These are phyloP conservation scores for Pythium vanterpoolii DNA, from an alignment of 352 stramenopile genomes.

Conservation along the genomic window DNA sequence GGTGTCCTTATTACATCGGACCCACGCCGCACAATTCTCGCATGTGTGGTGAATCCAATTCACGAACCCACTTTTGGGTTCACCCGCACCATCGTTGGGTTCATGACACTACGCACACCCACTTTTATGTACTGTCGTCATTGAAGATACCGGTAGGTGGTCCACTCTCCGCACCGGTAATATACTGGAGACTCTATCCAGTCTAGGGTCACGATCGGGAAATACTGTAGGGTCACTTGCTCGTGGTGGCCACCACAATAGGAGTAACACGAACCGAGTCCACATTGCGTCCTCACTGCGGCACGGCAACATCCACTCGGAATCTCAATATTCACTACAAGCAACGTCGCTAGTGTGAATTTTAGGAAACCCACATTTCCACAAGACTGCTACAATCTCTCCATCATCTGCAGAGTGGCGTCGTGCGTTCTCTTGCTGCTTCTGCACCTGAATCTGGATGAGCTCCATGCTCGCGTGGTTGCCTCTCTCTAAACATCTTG, in stretches of 20 bases:
- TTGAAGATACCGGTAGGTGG: not conserved
- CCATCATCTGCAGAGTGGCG: no score
- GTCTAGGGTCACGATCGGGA: no score
- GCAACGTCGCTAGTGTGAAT: no score
- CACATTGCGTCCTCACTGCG: not conserved
- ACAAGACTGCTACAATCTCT: no score
- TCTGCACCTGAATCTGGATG: not conserved
- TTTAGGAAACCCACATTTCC: no score
- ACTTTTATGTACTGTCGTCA: not conserved
- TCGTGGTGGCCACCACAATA: no score
- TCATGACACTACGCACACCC: not conserved
- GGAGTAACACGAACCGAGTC: no score
- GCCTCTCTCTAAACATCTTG: no score
- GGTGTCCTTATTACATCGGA: no score
- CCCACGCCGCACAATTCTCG: not conserved
- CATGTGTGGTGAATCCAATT: constrained; percentile 7
- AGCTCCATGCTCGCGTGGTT: constrained; percentile 5
- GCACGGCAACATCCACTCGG: not conserved
- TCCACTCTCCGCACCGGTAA: not conserved
- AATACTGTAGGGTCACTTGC: no score
- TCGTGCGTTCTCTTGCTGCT: no score
- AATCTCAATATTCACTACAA: constrained; percentile 1
- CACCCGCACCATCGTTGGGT: not conserved
- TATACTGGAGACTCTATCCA: no score
- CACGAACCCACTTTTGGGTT: constrained; percentile 8